Evolutionary conservation across 2,329 filamentous ascomycete species (phyloP), one percentile per base, ranked within the genome.

Genomic region (Coniella lustricola): DNA sequence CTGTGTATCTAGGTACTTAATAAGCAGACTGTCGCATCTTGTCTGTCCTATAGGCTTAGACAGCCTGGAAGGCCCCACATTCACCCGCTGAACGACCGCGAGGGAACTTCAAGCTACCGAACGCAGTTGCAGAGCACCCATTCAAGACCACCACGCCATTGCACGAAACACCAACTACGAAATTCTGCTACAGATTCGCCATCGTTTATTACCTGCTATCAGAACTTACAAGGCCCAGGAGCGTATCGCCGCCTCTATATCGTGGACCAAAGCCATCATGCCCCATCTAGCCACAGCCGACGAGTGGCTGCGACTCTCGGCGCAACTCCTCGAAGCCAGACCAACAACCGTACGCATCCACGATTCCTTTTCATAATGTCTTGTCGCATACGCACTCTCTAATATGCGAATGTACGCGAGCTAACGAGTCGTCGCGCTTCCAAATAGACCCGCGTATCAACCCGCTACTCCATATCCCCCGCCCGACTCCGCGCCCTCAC

Each of bases 221-320:
- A n/a, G n/a, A n/a, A n/a, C n/a, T n/a, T n/a, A n/a, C n/a, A n/a
- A n/a, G n/a, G n/a, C n/a, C n/a, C n/a, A n/a, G n/a, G n/a, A n/a
- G n/a, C n/a, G n/a, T n/a, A n/a, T n/a, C n/a, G n/a, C n/a, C n/a
- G n/a, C n/a, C n/a, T n/a, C n/a, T n/a, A n/a, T n/a, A n/a, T n/a
- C n/a, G n/a, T n/a, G n/a, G n/a, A n/a, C n/a, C n/a, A n/a, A 34
- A 29, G 29, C 20, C 59, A 70, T 58, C 49, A 95, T 95, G 90
- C 84, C 86, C 3, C 82, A 86, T 65, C 82, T 95, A 64, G 72
- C 77, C 44, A 90, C 87, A 50, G 87, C 87, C 67, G 84, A 95
- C 68, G 85, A 90, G 71, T 98, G 90, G 86, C 86, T 96, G 57
- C 82, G 85, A 60, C 86, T 96, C 67, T 95, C 91, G 13, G 74